These are phyloP conservation scores for Glarea lozoyensis DNA, from an alignment of 495 filamentous ascomycete genomes.

Conservation along the genomic window DNA sequence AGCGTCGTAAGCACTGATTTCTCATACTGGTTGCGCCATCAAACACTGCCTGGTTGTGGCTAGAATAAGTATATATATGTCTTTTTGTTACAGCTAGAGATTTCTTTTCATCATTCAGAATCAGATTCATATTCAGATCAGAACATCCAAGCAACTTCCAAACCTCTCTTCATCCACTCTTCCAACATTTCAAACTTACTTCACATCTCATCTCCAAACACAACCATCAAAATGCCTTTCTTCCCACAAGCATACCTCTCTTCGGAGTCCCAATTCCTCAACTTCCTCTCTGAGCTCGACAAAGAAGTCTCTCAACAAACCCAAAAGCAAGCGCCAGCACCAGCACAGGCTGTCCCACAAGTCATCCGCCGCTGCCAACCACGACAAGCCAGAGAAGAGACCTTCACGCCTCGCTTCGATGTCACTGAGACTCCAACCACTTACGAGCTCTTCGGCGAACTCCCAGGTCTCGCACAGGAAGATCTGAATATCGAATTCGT, in stretches of 20 bases:
- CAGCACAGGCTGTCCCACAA: constrained; percentile 19
- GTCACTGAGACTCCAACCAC: constrained; percentile 54
- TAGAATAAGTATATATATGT: background rate
- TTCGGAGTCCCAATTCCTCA: constrained; percentile 45
- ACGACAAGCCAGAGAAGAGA: constrained; percentile 9
- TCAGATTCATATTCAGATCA: constrained; percentile 5
- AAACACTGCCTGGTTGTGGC: background rate
- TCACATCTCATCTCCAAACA: background rate
- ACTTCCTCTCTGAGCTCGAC: constrained; percentile 66
- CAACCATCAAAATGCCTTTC: constrained; percentile 50
- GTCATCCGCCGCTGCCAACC: constrained; percentile 14
- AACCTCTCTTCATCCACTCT: background rate
- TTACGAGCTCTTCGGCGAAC: constrained; percentile 81
- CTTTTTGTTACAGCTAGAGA: background rate
- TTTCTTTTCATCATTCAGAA: constrained; percentile 16
- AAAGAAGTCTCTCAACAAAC: no score
- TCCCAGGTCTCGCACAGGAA: constrained; percentile 72
- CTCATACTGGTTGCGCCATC: no score
- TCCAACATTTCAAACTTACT: constrained; percentile 8
- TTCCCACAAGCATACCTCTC: constrained; percentile 44
- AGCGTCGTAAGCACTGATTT: no score
- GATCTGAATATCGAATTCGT: constrained; percentile 77
- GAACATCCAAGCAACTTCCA: background rate
- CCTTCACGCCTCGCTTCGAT: constrained; percentile 73
- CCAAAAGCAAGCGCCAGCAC: no score